Evolutionary conservation across 371 early-diverging fungal genomes (phyloP), one percentile per base, ranked within the genome.

Genomic region (Syncephalastrum racemosum): DNA sequence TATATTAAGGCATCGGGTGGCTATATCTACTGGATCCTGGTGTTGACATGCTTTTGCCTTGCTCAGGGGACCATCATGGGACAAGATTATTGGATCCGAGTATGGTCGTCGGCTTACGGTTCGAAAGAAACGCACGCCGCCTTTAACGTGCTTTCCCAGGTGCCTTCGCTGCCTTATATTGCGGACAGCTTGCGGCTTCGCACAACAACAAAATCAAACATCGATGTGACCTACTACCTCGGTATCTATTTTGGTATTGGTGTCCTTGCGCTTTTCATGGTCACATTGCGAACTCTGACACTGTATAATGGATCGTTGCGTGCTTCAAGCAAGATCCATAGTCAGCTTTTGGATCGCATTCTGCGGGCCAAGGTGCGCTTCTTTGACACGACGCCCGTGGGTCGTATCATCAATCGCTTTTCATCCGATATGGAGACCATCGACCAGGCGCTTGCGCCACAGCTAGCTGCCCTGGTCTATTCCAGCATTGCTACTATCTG

Each of bases 361-460:
- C 61, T 92, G 24, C 73, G 82, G 7, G 87, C 94, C 0, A 90
- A 90, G 4, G 70, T 91, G 46, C 71, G 85, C 1, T 95, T 95
- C 65, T 95, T 91, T 70, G 94, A 95, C 54, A 86, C 88, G 0
- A 90, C 90, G 7, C 95, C 95, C 5, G 47, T 93, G 13, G 94
- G 94, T 4, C 82, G 94, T 46, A 88, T 96, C 53, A 72, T 95
- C 54, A 91, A 94, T 63, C 79, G 95, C 19, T 92, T 94, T 59
- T 86, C 89, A 2, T 83, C 85, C 15, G 92, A 94, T 64, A 68
- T 90, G 44, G 84, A 85, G 46, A 82, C 89, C 18, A 71, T 89
- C 43, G 91, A 92, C 63, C 82, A 84, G 43, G 75, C 66, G 10
- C 62, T 79, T 19, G 75, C 76, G 0, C 77, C 79, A 4, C 67